A percentile compares a stretch with the other conserved stretches of the same genome.
Evolutionary conservation across 805 yeast genomes (phyloP).

Genomic region (Ogataea neopini): DNA sequence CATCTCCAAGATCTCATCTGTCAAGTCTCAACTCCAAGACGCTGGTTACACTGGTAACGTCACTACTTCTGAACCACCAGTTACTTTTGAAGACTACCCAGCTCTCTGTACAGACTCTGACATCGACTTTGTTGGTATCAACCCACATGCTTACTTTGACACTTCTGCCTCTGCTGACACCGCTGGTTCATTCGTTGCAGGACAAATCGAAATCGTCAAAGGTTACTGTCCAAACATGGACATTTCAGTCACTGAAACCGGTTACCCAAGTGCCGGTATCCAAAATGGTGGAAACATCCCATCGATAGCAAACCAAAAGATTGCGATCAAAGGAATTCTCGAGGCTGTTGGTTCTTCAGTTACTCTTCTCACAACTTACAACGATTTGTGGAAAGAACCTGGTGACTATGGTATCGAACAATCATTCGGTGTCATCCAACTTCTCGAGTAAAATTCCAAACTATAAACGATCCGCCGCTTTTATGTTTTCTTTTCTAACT

Average conservation of each 20-base stretch:
- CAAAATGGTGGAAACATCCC: conserved; percentile 78
- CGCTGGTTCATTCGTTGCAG: conserved; percentile 70
- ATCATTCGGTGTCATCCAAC: conserved; percentile 67
- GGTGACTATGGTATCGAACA: conserved; percentile 87
- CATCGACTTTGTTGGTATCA: conserved; percentile 82
- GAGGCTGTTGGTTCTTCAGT: conserved; percentile 57
- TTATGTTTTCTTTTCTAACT: not conserved
- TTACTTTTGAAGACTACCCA: conserved; percentile 61
- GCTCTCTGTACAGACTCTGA: conserved; percentile 65
- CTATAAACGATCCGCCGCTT: conserved; percentile 1
- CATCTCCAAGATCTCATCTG: conserved; percentile 61
- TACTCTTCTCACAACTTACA: conserved; percentile 74
- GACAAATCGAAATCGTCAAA: conserved; percentile 58
- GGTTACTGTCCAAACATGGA: conserved; percentile 55
- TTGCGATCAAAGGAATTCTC: conserved; percentile 67
- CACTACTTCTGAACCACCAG: conserved; percentile 92
- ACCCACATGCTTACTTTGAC: conserved; percentile 86
- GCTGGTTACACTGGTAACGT: conserved; percentile 80
- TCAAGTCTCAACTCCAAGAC: conserved; percentile 52
- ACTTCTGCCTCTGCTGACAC: conserved; percentile 55
- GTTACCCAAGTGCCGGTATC: conserved; percentile 78
- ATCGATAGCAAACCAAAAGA: conserved; percentile 62
- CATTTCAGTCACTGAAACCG: conserved; percentile 79
- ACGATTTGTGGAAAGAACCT: conserved; percentile 86
- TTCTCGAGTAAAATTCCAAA: conserved; percentile 20